These are phyloP conservation scores for Agroathelia rolfsii DNA, from an alignment of 1,284 basidiomycete genomes.

Conservation along the genomic window DNA sequence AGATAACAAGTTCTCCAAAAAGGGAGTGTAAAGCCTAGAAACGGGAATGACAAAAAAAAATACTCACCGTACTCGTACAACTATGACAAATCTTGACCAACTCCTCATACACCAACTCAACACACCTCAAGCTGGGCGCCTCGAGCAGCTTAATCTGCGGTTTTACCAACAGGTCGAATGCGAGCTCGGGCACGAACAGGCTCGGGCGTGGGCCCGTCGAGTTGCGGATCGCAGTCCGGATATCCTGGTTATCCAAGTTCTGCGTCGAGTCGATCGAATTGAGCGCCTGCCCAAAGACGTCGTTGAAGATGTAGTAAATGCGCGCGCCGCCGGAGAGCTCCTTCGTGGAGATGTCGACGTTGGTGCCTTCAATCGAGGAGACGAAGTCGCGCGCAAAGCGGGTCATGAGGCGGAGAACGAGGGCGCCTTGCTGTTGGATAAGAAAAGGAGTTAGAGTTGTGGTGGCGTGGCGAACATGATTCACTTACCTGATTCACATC, in stretches of 20 bases:
- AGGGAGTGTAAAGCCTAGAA: conserved; percentile 44
- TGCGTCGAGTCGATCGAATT: conserved; percentile 85
- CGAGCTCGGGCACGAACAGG: conserved; percentile 94
- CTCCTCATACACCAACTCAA: conserved; percentile 98
- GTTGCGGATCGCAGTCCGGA: conserved; percentile 96
- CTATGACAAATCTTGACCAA: conserved; percentile 99
- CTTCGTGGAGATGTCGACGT: conserved; percentile 94
- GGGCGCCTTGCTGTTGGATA: conserved; percentile 74
- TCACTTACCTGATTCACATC: conserved; percentile 74
- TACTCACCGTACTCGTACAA: conserved; percentile 77
- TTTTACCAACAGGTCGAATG: conserved; percentile 96
- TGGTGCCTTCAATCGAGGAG: conserved; percentile 97
- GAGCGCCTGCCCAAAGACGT: conserved; percentile 92
- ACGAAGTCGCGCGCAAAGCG: conserved; percentile 98
- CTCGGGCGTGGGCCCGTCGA: conserved; percentile 95
- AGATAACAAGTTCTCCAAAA: background rate
- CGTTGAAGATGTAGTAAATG: conserved; percentile 99
- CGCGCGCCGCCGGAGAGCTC: conserved; percentile 96
- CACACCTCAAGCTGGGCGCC: conserved; percentile 88
- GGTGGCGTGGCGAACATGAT: conserved; percentile 19
- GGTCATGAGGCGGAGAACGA: conserved; percentile 95
- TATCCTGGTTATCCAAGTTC: conserved; percentile 90
- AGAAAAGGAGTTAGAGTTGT: conserved; percentile 7
- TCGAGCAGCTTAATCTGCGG: conserved; percentile 98
- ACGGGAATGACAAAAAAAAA: conserved; percentile 3